A percentile compares a stretch with the other conserved stretches of the same genome.
Evolutionary conservation across 805 yeast genomes (phyloP).

Genomic region (Wickerhamomyces sydowiorum): DNA sequence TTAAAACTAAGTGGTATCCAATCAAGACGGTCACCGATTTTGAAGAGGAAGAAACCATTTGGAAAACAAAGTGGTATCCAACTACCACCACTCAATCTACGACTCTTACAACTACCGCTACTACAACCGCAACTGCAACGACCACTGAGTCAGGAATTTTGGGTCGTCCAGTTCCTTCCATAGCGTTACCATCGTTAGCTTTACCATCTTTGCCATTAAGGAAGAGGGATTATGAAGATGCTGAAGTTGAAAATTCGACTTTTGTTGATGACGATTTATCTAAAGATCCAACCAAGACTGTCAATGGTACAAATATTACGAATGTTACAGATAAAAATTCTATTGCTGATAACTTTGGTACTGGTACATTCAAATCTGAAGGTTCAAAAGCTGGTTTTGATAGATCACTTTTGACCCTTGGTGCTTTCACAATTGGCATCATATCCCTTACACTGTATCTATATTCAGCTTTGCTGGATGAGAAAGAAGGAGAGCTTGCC

Average conservation of each 20-base stretch:
- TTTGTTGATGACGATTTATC: slow-evolving; percentile 1
- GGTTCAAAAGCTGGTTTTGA: neutral
- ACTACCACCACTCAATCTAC: slow-evolving; percentile 12
- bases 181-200: too few relatives aligned
- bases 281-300: neutral
- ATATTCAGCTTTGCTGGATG: too few relatives aligned
- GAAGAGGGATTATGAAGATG: neutral
- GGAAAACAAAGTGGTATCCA: slow-evolving; percentile 20
- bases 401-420: neutral
- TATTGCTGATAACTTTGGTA: neutral
- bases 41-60: slow-evolving; percentile 16
- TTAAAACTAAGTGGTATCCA: slow-evolving; percentile 17
- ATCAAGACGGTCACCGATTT: slow-evolving; percentile 19
- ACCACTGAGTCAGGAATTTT: slow-evolving; percentile 5
- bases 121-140: slow-evolving; percentile 4
- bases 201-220: too few relatives aligned
- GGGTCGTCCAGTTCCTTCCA: slow-evolving; percentile 8
- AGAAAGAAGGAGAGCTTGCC: neutral
- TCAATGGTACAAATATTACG: neutral
- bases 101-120: slow-evolving; percentile 7
- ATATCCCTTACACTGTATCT: neutral
- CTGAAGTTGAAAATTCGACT: neutral
- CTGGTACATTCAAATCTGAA: neutral
- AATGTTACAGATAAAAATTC: neutral
- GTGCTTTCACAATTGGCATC: neutral